Evolutionary conservation across 2,329 filamentous ascomycete genomes (phyloP), one percentile per base, ranked within the genome.

Genomic region (Clarireedia monteithiana): DNA sequence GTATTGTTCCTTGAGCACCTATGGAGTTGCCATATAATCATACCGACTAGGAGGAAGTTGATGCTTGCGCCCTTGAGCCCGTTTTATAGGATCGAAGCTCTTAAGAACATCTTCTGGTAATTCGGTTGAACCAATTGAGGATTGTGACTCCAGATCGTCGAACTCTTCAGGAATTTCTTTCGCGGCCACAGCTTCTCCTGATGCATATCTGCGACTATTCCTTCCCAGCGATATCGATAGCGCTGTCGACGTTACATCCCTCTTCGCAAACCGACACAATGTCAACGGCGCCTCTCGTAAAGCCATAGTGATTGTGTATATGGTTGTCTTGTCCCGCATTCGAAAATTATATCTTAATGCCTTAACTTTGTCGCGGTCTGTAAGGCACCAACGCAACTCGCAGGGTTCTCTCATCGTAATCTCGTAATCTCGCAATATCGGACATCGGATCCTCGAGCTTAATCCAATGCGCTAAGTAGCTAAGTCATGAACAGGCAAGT

Each of bases 21-120:
- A 17, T 23, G 15, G 15, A 6, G 23, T 30, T 54, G 15, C 26
- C 23, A 27, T 51, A 45, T 9, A 7, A 38, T 42, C 66, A 50
- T 71, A 73, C 72, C 72, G 69, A 70, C 71, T 73, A 50, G 69
- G 60, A 55, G 71, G 71, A 20, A 74, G 66, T 57, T 71, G 54
- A 39, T 59, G 63, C 50, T 51, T 66, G 47, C 78, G 70, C 54
- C 69, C 68, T 53, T 70, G 69, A 38, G 76, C 73, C 53, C 71
- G 71, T 48, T 70, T 75, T 46, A 78, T 62, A 9, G 78, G 77
- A 63, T 81, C 75, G 59, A 72, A 82, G 48, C 60, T 62, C 53
- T 73, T 68, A 17, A 72, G 63, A n/a, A 69, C 61, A 17, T 72
- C 68, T 48, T 65, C 65, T 20, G 70, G 64, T 26, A 71, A 65